Evolutionary conservation across 768 basidiomycete genomes (phyloP).

Genomic region (Ramaria rubella): DNA sequence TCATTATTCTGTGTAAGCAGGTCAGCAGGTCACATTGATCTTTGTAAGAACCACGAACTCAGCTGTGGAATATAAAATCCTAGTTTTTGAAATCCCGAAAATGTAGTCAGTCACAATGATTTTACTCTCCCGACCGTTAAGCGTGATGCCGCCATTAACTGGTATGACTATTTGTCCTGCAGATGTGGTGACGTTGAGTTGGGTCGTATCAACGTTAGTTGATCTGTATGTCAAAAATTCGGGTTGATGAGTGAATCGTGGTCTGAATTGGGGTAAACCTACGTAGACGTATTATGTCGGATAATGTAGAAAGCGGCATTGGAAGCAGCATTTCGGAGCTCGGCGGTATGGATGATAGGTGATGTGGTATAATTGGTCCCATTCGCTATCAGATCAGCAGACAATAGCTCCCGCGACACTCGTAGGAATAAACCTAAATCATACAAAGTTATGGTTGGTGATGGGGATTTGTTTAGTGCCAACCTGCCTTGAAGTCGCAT

Average conservation of each 20-base stretch:
- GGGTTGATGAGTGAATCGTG: neutral
- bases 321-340: slow-evolving; percentile 40
- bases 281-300: slow-evolving; percentile 40
- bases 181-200: slow-evolving; percentile 39
- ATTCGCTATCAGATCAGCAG: slow-evolving; percentile 39
- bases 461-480: slow-evolving; percentile 5
- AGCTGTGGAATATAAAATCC: slow-evolving; percentile 40
- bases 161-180: slow-evolving; percentile 35
- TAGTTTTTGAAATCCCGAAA: slow-evolving; percentile 32
- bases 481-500: slow-evolving; percentile 42
- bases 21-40: neutral
- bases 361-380: slow-evolving; percentile 46
- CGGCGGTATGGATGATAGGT: slow-evolving; percentile 37
- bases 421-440: slow-evolving; percentile 35
- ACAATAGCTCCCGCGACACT: slow-evolving; percentile 42
- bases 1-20: slow-evolving; percentile 36
- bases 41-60: slow-evolving; percentile 29
- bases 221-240: slow-evolving; percentile 26
- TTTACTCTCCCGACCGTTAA: slow-evolving; percentile 44
- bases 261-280: neutral
- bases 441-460: neutral
- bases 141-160: slow-evolving; percentile 31
- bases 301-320: slow-evolving; percentile 43
- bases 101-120: slow-evolving; percentile 43
- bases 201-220: slow-evolving; percentile 37